Evolutionary conservation across 345 rosid genomes (phyloP).

Genomic region (Salix arbutifolia): DNA sequence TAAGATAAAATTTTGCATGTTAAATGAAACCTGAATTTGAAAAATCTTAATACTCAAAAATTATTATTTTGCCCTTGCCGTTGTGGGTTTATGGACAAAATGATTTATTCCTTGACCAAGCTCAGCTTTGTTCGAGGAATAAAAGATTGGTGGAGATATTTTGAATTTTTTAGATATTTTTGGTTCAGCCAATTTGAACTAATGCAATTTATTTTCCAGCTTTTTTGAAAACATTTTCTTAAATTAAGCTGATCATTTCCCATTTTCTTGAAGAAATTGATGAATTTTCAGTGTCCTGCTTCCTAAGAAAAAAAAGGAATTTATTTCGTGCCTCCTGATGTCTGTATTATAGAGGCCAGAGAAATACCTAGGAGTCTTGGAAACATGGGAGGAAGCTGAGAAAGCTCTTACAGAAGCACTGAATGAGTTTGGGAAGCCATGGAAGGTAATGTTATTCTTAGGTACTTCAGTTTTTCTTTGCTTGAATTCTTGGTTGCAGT

Average conservation of each 20-base stretch:
- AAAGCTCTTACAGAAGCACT: slow-evolving; percentile 72
- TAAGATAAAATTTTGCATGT: neutral
- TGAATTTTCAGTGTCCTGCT: neutral
- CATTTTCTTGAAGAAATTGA: neutral
- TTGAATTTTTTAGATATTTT: neutral
- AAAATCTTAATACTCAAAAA: neutral
- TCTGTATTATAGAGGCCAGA: slow-evolving; percentile 77
- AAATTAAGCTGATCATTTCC: neutral
- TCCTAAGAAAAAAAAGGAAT: neutral
- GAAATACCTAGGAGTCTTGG: slow-evolving; percentile 71
- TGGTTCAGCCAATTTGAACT: neutral
- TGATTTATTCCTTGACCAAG: neutral
- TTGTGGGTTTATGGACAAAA: neutral
- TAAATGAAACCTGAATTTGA: neutral
- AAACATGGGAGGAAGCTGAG: slow-evolving; percentile 91
- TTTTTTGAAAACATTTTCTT: neutral
- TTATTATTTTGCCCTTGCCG: neutral
- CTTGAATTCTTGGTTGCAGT: neutral
- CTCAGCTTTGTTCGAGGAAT: neutral
- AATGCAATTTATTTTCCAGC: neutral
- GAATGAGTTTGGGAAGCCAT: slow-evolving; percentile 71
- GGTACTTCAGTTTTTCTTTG: neutral
- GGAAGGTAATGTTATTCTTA: slow-evolving; percentile 54
- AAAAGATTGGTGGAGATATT: neutral
- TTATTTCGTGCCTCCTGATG: neutral